Evolutionary conservation across 305 asterid genomes (phyloP), one percentile per base, ranked within the genome.

Genomic region (Plantago coronopus): DNA sequence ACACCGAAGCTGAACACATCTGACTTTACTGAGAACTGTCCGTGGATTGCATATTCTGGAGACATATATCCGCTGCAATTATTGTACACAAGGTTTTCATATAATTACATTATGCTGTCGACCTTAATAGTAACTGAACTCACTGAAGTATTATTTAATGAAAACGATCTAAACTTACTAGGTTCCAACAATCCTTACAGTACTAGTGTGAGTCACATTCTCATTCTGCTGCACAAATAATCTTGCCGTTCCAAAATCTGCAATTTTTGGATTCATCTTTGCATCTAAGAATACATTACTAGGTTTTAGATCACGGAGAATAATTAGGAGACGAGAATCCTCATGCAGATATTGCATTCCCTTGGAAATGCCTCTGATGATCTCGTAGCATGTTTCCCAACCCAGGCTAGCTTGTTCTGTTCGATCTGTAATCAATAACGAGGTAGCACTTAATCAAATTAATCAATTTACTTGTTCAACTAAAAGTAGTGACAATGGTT

Each of bases 201-300:
- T 77, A 17, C 31, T 58, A 45, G 48, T 75, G 29, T 67, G 81
- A 57, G 81, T 74, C 50, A 69, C 67, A 34, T 73, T 76, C 22
- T 15, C 67, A 34, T 73, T 76, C 22, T 15, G 74, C 22, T 17
- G 74, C n/a, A 25, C 67, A 49, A 75, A 70, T 43, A 77, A 61
- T 51, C 78, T 72, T 61, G 81, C 79, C 77, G 77, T 71, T 6
- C 85, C 85, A 62, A 80, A 77, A 61, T 72, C 81, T 47, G 77
- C 69, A 17, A 77, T 74, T 74, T 76, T 74, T 0, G 82, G 75
- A 45, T 63, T 63, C 80, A 76, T 71, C 4, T 69, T 74, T 8
- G 46, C 69, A 57, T 76, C 85, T 21, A 79, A 62, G 2, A 80
- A 68, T 15, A 80, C 45, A 61, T 80, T 80, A n/a, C 83, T 67